Evolutionary conservation across 2,329 filamentous ascomycete genomes (phyloP).

Genomic region (Botrytis byssoidea): DNA sequence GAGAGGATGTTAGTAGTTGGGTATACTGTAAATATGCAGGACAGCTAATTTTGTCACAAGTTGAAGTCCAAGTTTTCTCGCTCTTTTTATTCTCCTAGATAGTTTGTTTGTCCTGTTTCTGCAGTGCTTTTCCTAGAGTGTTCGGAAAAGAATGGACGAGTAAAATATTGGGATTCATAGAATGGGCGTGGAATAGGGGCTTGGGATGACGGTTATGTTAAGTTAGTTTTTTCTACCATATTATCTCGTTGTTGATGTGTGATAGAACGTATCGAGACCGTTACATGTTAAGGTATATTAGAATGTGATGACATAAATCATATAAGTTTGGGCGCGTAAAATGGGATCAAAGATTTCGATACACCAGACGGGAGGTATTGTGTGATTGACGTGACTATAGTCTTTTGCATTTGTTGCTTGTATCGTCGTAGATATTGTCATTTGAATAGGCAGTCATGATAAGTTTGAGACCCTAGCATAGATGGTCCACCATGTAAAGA

Average conservation of each 20-base stretch:
- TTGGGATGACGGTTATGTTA: not conserved
- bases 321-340: not conserved
- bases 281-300: not conserved
- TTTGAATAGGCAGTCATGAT: not conserved
- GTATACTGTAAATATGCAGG: too few species aligned
- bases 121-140: fast-evolving
- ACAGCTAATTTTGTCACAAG: not conserved
- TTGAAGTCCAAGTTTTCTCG: not conserved
- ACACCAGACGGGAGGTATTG: not conserved
- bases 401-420: not conserved
- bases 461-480: too few species aligned
- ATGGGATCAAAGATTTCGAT: not conserved
- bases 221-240: not conserved
- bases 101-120: too few species aligned
- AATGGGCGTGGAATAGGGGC: not conserved
- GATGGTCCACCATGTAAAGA: not conserved
- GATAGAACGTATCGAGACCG: fast-evolving
- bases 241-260: not conserved
- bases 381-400: not conserved
- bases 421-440: not conserved
- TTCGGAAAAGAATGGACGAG: fast-evolving
- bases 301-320: not conserved
- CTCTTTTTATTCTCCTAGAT: too few species aligned
- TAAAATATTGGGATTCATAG: not conserved
- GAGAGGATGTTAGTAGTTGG: not conserved